Percentiles rank a stretch among this genome's conserved stretches.
phyloP scores from a whole-genome alignment of 495 filamentous ascomycete genomes.

The Coniosporium apollinis region DNA sequence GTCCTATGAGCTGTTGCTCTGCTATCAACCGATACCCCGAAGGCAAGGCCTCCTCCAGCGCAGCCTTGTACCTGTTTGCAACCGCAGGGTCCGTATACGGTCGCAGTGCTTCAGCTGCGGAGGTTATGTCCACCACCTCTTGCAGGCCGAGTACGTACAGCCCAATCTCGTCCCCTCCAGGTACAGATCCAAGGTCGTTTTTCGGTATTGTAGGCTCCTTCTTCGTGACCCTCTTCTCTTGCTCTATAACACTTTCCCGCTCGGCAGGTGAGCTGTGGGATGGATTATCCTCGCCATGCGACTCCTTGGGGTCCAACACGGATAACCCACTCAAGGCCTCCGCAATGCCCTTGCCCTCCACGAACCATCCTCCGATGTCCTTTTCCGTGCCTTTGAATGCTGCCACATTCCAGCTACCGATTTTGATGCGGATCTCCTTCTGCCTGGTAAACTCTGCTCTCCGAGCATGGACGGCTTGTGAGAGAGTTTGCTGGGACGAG shows the following conservation, averaged over 20 bases:
- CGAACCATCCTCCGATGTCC: slow-evolving; percentile 75
- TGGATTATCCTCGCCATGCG: slow-evolving; percentile 5
- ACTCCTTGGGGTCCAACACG: slow-evolving; percentile 15
- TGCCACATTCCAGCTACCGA: slow-evolving; percentile 93
- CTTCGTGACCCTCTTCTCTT: slow-evolving; percentile 25
- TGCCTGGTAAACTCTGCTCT: slow-evolving; percentile 60
- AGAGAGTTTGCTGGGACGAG: slow-evolving; percentile 28
- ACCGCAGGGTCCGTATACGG: slow-evolving; percentile 57
- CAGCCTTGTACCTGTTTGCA: slow-evolving; percentile 62
- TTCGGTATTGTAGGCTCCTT: slow-evolving; percentile 24
- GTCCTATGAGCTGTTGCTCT: slow-evolving; percentile 68
- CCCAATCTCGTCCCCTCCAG: slow-evolving; percentile 48
- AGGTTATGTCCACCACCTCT: slow-evolving; percentile 76
- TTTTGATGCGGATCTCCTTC: slow-evolving; percentile 57
- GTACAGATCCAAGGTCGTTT: slow-evolving; percentile 20
- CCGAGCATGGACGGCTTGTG: slow-evolving; percentile 49
- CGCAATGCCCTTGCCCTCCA: slow-evolving; percentile 53
- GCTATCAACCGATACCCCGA: slow-evolving; percentile 58
- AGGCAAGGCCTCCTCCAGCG: slow-evolving; percentile 54
- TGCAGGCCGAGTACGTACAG: slow-evolving; percentile 85
- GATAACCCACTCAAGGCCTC: slow-evolving; percentile 37
- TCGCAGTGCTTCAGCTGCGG: slow-evolving; percentile 41
- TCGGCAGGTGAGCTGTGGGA: slow-evolving; percentile 1
- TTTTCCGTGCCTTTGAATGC: slow-evolving; percentile 65
- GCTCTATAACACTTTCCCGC: slow-evolving; percentile 24